These are phyloP conservation scores for Cladosporium sp. DNA, from an alignment of 2,329 filamentous ascomycete genomes.

Conservation along the genomic window DNA sequence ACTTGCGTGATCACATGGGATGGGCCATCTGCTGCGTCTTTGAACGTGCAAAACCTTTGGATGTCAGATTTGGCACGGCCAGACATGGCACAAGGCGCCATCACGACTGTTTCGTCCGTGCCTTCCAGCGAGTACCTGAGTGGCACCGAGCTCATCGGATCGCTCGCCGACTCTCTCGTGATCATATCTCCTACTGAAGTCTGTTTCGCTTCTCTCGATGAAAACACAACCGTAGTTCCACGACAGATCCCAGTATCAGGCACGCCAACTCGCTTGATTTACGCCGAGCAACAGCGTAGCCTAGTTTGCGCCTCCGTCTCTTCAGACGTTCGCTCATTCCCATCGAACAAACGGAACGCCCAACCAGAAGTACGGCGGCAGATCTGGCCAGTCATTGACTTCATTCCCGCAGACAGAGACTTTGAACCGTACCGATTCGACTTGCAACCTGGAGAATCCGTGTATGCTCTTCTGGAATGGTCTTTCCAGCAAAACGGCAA, in stretches of 20 bases:
- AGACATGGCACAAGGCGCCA: conserved; percentile 22
- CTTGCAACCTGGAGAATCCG: conserved; percentile 54
- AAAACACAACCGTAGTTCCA: conserved; percentile 21
- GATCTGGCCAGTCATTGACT: conserved; percentile 44
- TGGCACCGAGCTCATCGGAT: conserved; percentile 5
- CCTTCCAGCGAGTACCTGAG: conserved; percentile 20
- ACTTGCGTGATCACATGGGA: conserved; percentile 25
- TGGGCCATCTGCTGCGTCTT: conserved; percentile 7
- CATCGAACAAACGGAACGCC: conserved; percentile 17
- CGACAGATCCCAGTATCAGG: conserved; percentile 27
- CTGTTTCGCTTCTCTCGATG: conserved; percentile 19
- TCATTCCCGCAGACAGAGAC: conserved; percentile 30
- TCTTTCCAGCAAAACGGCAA: conserved; percentile 45
- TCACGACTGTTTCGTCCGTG: conserved; percentile 21
- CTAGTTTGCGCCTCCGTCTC: conserved; percentile 47
- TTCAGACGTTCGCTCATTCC: conserved; percentile 29
- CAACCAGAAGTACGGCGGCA: conserved; percentile 32
- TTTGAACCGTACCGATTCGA: conserved; percentile 25
- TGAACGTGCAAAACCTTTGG: conserved; percentile 26
- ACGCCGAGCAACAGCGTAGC: conserved; percentile 30
- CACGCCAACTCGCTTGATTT: conserved; percentile 28
- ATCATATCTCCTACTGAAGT: conserved; percentile 24
- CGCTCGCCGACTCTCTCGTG: conserved; percentile 21
- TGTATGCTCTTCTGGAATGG: conserved; percentile 64
- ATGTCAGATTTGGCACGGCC: conserved; percentile 25